Evolutionary conservation across 2,329 filamentous ascomycete genomes (phyloP), one percentile per base, ranked within the genome.

Genomic region (Exophiala dermatitidis): DNA sequence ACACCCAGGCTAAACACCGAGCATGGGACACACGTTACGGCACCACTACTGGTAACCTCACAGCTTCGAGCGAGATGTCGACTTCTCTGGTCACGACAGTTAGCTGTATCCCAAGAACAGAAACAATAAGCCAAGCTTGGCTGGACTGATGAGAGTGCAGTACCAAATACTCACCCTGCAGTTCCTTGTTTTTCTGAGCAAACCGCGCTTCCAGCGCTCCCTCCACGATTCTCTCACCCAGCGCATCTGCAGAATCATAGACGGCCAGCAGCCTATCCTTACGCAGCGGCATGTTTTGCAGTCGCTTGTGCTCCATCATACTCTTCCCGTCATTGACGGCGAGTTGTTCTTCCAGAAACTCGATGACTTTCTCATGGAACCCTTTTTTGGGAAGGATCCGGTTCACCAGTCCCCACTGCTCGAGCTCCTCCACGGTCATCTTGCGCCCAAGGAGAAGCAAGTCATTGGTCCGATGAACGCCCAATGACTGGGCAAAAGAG

Each of bases 271-370:
- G 61, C 52, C 75, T 68, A 50, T 64, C 68, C 59, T 71, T 70
- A 51, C 74, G 65, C 44, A 75, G 62, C 8, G 69, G 69, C 3
- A 68, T 67, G 66, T 77, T 77, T 64, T 75, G 72, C 63, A 77
- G 60, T 61, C 74, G 67, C 66, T 77, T 77, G 61, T 68, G 70
- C 68, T 77, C 74, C 62, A 76, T 74, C 74, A 78, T 77, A 61
- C 73, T 76, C 65, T 72, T 74, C 19, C 74, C 74, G 66, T 77
- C 74, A 63, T 77, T 77, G 0, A 67, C 90, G 46, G 62, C 62
- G 38, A 77, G 58, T 63, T 76, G 71, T 26, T 66, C 70, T 40
- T 72, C 64, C 54, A 78, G 59, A 52, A 73, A 77, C 41, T 56
- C 61, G 1, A 67, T 48, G 0, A 77, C 74, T 51, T 68, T 64